phyloP scores from a whole-genome alignment of 768 basidiomycete species.

The Cytidiella melzeri region DNA sequence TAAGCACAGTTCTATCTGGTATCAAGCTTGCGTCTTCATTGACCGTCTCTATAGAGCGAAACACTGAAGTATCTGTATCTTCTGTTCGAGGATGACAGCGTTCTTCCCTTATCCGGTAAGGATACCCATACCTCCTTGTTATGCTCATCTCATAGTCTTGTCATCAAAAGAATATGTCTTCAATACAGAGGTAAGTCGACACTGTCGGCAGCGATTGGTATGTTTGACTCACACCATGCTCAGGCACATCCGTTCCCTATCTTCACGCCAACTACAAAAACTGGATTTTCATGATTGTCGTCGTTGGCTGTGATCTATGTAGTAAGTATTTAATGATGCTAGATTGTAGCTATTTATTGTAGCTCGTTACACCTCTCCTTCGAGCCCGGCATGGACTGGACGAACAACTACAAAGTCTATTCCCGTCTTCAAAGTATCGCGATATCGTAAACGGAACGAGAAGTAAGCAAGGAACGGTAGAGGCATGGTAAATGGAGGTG shows the following conservation, averaged over 20 bases:
- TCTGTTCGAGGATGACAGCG: slow-evolving; percentile 67
- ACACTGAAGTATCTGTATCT: slow-evolving; percentile 90
- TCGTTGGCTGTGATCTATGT: too few species aligned
- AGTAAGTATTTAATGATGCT: too few species aligned
- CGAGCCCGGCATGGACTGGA: too few species aligned
- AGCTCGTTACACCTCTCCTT: too few species aligned
- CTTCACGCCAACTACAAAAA: slow-evolving; percentile 46
- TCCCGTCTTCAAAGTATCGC: too few species aligned
- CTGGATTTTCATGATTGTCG: slow-evolving; percentile 41
- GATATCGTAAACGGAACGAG: too few species aligned
- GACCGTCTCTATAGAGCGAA: slow-evolving; percentile 55
- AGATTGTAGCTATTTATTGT: too few species aligned
- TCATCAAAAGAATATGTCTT: slow-evolving; percentile 84
- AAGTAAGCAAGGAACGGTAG: too few species aligned
- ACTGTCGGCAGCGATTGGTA: slow-evolving; percentile 1
- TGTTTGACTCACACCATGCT: background rate
- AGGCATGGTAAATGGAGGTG: background rate
- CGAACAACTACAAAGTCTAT: too few species aligned
- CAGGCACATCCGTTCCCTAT: slow-evolving; percentile 71
- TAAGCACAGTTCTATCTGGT: slow-evolving; percentile 27
- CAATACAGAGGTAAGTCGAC: slow-evolving; percentile 81
- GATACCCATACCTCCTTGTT: background rate
- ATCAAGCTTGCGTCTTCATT: background rate
- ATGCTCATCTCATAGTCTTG: slow-evolving; percentile 6
- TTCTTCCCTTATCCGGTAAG: slow-evolving; percentile 73